Percentiles rank a stretch among this genome's conserved stretches.
phyloP scores from a whole-genome alignment of 352 stramenopile genomes.

The Globisporangium canariense region DNA sequence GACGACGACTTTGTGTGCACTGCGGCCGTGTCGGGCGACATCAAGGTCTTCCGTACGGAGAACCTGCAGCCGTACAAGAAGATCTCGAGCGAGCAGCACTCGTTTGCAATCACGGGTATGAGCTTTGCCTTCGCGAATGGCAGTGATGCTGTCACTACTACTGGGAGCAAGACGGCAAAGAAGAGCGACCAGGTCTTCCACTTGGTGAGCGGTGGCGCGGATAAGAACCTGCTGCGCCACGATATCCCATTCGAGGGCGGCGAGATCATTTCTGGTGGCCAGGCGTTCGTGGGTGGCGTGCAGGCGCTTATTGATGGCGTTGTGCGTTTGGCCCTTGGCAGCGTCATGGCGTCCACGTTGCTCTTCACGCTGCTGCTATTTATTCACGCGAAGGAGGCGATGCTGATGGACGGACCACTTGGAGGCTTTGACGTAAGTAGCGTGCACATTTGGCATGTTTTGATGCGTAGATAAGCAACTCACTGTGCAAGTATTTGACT shows the following conservation, averaged over 20 bases:
- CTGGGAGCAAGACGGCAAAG: background rate
- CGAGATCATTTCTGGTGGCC: constrained; percentile 38
- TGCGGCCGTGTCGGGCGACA: constrained; percentile 67
- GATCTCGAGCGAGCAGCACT: constrained; percentile 55
- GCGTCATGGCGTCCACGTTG: constrained; percentile 43
- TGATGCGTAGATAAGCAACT: constrained; percentile 4
- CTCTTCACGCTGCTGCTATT: constrained; percentile 77
- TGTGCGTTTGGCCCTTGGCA: constrained; percentile 45
- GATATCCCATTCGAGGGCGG: constrained; percentile 54
- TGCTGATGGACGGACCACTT: constrained; percentile 46
- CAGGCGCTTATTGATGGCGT: constrained; percentile 25
- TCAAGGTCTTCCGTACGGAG: constrained; percentile 54
- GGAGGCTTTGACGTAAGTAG: constrained; percentile 49
- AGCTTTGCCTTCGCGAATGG: constrained; percentile 45
- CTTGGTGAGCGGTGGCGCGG: constrained; percentile 67
- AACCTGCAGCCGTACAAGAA: constrained; percentile 54
- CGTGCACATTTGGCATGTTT: background rate
- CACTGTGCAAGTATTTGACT: background rate
- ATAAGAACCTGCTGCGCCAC: constrained; percentile 74
- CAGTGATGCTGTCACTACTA: constrained; percentile 23
- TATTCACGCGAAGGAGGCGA: constrained; percentile 61
- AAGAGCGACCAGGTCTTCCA: constrained; percentile 24
- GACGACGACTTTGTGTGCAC: constrained; percentile 72
- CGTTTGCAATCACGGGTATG: constrained; percentile 83
- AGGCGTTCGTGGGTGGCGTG: constrained; percentile 30